Percentiles rank a stretch among this genome's conserved stretches.
phyloP scores from a whole-genome alignment of 2,329 filamentous ascomycete species.

The Aspergillus aculeatinus region DNA sequence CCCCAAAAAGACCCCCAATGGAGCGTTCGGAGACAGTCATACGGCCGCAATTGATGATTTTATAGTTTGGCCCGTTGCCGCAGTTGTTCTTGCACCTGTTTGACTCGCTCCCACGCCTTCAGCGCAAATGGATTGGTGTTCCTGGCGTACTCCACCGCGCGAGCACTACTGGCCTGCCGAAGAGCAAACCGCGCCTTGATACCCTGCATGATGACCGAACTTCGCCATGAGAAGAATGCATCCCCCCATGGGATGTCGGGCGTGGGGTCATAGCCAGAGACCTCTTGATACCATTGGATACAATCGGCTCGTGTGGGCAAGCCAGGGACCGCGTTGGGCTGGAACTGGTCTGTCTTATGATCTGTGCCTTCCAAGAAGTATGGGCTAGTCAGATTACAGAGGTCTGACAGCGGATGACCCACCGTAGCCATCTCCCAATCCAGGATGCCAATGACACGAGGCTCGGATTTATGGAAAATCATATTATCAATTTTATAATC shows the following conservation, averaged over 20 bases:
- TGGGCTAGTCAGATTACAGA: conserved; percentile 69
- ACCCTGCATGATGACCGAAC: conserved; percentile 72
- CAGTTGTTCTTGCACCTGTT: conserved; percentile 46
- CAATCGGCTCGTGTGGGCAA: conserved; percentile 61
- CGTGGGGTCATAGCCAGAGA: conserved; percentile 69
- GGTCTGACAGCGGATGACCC: conserved; percentile 89
- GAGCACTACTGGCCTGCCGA: conserved; percentile 84
- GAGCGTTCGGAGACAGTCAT: not conserved
- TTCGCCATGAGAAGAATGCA: conserved; percentile 61
- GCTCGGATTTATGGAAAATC: conserved; percentile 84
- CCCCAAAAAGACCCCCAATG: not conserved
- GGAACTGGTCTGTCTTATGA: conserved; percentile 53
- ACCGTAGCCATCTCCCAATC: conserved; percentile 99
- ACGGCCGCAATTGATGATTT: conserved; percentile 19
- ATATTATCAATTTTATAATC: conserved; percentile 96
- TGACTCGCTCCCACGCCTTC: conserved; percentile 73
- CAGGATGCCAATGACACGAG: conserved; percentile 84
- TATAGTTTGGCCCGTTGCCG: conserved; percentile 45
- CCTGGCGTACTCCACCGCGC: conserved; percentile 70
- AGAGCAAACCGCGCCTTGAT: conserved; percentile 85
- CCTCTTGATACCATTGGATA: conserved; percentile 65
- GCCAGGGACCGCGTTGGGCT: conserved; percentile 63
- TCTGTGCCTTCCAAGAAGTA: conserved; percentile 38
- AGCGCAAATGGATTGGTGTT: conserved; percentile 71
- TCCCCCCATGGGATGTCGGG: conserved; percentile 61